Evolutionary conservation across 2,329 filamentous ascomycete genomes (phyloP).

Genomic region (Monosporascus ibericus): DNA sequence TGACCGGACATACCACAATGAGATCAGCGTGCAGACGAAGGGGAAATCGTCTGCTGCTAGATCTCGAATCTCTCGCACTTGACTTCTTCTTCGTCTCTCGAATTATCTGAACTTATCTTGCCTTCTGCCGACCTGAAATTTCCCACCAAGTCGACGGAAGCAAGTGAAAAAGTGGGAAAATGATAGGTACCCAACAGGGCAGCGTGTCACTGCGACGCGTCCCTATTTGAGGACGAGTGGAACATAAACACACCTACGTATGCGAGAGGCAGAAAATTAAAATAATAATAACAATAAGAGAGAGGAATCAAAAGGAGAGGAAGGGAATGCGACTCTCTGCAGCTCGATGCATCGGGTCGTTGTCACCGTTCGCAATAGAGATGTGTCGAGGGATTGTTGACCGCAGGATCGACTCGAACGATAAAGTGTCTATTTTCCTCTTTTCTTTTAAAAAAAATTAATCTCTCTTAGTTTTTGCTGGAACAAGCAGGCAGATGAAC

Average conservation of each 20-base stretch:
- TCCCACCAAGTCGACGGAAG: background rate
- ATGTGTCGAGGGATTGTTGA: slow-evolving; percentile 1
- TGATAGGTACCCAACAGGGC: background rate
- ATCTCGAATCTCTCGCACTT: slow-evolving; percentile 32
- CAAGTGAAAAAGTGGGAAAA: background rate
- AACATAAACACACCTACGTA: background rate
- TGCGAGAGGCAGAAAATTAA: slow-evolving; percentile 2
- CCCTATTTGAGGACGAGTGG: background rate
- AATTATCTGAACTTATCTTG: background rate
- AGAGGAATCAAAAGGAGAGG: slow-evolving; percentile 16
- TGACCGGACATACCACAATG: slow-evolving; percentile 20
- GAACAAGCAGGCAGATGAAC: background rate
- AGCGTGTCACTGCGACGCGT: background rate
- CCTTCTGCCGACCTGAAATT: background rate
- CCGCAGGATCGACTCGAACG: background rate
- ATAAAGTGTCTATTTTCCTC: background rate
- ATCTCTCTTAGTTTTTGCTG: background rate
- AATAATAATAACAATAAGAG: slow-evolving; percentile 7
- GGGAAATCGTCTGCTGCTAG: slow-evolving; percentile 53
- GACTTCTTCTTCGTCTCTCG: slow-evolving; percentile 5
- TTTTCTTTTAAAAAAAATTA: background rate
- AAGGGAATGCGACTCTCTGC: slow-evolving; percentile 14
- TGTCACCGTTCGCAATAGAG: slow-evolving; percentile 9
- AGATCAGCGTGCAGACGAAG: slow-evolving; percentile 59
- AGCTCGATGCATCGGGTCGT: slow-evolving; percentile 10